Evolutionary conservation across 148 eudicot species (phyloP), one percentile per base, ranked within the genome.

Genomic region (Drosera capensis): DNA sequence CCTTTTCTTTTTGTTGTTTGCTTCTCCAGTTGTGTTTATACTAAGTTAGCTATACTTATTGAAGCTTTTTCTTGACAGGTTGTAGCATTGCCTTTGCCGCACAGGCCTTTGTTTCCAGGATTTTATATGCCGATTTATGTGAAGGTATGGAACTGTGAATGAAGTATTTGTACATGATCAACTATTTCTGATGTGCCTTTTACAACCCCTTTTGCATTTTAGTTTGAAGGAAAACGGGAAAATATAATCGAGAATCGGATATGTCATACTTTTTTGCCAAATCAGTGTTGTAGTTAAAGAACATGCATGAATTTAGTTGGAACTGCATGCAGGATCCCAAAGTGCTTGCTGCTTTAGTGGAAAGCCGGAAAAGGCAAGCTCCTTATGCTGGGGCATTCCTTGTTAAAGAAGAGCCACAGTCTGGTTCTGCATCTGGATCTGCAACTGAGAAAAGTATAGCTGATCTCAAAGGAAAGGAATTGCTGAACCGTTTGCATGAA

Each of bases 331-430:
- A 90, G 99, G 99, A 92, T 66, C 82, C 94, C 29, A 92, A 81
- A 58, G 42, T 92, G 74, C 62, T 90, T 62, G 88, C 82, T 25
- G 99, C 95, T 51, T 67, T 92, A 51, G 72, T 56, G 23, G 99
- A 92, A 63, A 75, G 86, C 68, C 81, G 74, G 53, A 79, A 78
- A 55, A 67, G 88, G 51, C 95, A 85, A 53, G 86, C 99, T 25
- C 94, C 99, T 20, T 92, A 75, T 65, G 92, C 99, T 59, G 99
- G 95, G 47, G 99, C 99, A 17, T 92, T 92, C 58, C 80, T 92
- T 36, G 63, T 92, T 23, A 85, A 80, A 72, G 99, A 92, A 25
- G 94, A 75, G 24, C 67, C 77, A 42, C 87, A 88, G 52, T 54
- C 77, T 37, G 48, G 45, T 43, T 16, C 56, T 15, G 41, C 43